These are phyloP conservation scores for Cryptococcus maquisensis DNA, from an alignment of 1,284 basidiomycete species.

Conservation along the genomic window DNA sequence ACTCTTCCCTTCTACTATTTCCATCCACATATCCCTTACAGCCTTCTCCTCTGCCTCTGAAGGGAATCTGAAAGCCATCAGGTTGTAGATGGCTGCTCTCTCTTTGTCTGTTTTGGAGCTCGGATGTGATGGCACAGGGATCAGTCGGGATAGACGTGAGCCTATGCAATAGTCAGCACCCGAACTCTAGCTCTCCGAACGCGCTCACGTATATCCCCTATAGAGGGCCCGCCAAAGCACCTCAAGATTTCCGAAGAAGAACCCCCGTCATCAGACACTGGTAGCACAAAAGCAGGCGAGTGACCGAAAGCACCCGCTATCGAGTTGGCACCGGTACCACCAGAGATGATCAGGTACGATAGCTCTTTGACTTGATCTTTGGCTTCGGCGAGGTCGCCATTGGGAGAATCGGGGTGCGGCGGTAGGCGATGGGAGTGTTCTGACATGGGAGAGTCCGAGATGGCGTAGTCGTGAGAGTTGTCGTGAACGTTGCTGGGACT, in stretches of 20 bases:
- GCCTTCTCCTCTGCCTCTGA: constrained; percentile 62
- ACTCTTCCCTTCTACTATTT: constrained; percentile 87
- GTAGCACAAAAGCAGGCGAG: constrained; percentile 49
- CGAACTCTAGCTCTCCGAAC: neutral
- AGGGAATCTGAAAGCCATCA: constrained; percentile 78
- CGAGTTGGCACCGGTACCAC: constrained; percentile 54
- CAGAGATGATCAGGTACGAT: constrained; percentile 51
- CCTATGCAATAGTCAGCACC: constrained; percentile 15
- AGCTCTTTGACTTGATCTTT: neutral
- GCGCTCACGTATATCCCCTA: constrained; percentile 51
- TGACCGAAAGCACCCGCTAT: constrained; percentile 52
- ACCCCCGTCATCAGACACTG: constrained; percentile 55
- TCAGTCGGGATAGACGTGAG: constrained; percentile 54
- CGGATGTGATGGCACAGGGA: constrained; percentile 39
- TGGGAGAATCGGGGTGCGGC: neutral
- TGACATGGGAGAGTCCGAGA: neutral
- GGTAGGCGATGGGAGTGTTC: neutral
- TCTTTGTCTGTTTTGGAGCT: constrained; percentile 27
- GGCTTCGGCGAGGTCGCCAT: neutral
- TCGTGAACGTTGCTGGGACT: too few species aligned
- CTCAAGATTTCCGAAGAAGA: constrained; percentile 50
- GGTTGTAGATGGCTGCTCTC: constrained; percentile 61
- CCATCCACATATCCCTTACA: constrained; percentile 84
- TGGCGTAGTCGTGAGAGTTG: neutral
- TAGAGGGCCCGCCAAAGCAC: constrained; percentile 51